Conservation (phyloP, 345 rosid genomes). For the Conringia planisiliqua region DNA sequence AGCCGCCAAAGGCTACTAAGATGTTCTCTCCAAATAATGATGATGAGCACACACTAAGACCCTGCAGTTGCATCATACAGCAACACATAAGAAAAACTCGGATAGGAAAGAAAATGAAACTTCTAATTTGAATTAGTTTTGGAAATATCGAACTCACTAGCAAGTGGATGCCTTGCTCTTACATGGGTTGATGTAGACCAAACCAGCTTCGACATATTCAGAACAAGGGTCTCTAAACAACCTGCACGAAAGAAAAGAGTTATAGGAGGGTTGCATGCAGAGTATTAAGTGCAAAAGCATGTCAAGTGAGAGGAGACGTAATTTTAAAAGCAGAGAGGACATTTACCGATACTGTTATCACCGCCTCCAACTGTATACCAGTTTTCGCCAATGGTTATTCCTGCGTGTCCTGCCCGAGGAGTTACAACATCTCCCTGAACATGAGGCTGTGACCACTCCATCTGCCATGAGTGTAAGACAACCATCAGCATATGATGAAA, state of each 20-base stretch:
- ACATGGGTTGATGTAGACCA: slow-evolving; percentile 71
- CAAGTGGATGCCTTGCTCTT: slow-evolving; percentile 85
- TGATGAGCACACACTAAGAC: slow-evolving; percentile 80
- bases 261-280: background rate
- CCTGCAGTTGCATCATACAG: slow-evolving; percentile 47
- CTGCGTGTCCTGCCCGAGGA: slow-evolving; percentile 95
- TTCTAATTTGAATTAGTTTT: background rate
- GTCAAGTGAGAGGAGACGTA: background rate
- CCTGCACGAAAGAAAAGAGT: slow-evolving; percentile 40
- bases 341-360: slow-evolving; percentile 81
- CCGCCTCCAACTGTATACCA: slow-evolving; percentile 98
- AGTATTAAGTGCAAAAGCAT: background rate
- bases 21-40: slow-evolving; percentile 57
- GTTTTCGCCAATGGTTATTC: slow-evolving; percentile 67
- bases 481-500: slow-evolving; percentile 18
- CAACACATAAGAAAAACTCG: slow-evolving; percentile 4
- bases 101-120: background rate
- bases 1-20: slow-evolving; percentile 96
- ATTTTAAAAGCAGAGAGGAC: slow-evolving; percentile 9
- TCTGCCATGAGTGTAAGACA: slow-evolving; percentile 42
- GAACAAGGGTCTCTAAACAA: slow-evolving; percentile 77
- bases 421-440: slow-evolving; percentile 65
- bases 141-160: slow-evolving; percentile 73
- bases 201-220: slow-evolving; percentile 80
- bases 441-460: slow-evolving; percentile 94